Conservation (phyloP, 2,329 filamentous ascomycete genomes). For the Trichoderma simmonsii region DNA sequence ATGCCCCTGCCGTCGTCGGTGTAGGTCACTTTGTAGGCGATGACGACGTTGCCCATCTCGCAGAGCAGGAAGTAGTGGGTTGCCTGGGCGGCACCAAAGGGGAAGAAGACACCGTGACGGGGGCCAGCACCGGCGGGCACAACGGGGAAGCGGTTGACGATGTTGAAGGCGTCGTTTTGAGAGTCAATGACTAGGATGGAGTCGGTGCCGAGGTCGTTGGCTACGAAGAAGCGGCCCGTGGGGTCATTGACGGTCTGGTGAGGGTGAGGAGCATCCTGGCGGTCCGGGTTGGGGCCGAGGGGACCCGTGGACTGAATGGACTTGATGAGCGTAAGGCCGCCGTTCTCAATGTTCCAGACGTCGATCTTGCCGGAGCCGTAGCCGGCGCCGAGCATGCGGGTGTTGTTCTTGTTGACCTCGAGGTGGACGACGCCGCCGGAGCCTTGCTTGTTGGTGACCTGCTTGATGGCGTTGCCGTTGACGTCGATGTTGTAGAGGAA, state of each 20-base stretch:
- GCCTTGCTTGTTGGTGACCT: constrained; percentile 31
- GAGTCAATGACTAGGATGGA: constrained; percentile 45
- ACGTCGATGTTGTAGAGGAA: constrained; percentile 40
- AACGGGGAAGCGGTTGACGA: constrained; percentile 36
- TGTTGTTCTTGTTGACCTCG: constrained; percentile 44
- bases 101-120: constrained; percentile 50
- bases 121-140: constrained; percentile 43
- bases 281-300: constrained; percentile 30
- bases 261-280: constrained; percentile 37
- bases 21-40: constrained; percentile 43
- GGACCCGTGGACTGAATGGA: constrained; percentile 34
- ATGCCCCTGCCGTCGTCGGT: constrained; percentile 29
- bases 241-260: constrained; percentile 50
- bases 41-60: constrained; percentile 45
- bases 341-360: constrained; percentile 43
- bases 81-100: constrained; percentile 30
- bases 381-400: constrained; percentile 43
- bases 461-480: constrained; percentile 26
- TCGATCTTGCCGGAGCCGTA: constrained; percentile 43
- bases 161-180: constrained; percentile 38
- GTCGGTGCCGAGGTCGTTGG: constrained; percentile 50
- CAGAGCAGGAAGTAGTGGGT: constrained; percentile 48
- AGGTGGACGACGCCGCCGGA: constrained; percentile 47
- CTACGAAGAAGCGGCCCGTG: constrained; percentile 46
- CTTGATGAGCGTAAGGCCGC: constrained; percentile 38